These are phyloP conservation scores for Globisporangium barbulae DNA, from an alignment of 352 stramenopile species.

Conservation along the genomic window DNA sequence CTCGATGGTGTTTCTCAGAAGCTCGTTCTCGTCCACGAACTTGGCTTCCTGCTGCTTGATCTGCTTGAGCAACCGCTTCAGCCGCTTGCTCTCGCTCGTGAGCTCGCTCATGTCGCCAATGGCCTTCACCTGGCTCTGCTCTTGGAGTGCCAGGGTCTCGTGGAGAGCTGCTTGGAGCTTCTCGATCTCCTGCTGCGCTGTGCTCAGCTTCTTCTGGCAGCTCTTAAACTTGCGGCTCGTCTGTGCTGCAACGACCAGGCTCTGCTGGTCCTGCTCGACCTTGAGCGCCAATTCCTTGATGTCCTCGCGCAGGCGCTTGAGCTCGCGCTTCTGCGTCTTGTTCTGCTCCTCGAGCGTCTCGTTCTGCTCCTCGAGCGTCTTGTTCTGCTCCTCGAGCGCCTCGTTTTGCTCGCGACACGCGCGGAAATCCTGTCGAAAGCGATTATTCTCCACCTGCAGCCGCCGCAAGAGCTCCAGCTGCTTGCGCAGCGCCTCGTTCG, in stretches of 20 bases:
- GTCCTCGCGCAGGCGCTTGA: conserved; percentile 45
- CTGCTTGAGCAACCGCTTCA: conserved; percentile 49
- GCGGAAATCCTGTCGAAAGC: conserved; percentile 52
- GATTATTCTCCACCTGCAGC: conserved; percentile 70
- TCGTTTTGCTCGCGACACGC: conserved; percentile 45
- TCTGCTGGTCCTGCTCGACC: conserved; percentile 36
- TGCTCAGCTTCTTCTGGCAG: conserved; percentile 35
- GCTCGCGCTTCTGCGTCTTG: conserved; percentile 40
- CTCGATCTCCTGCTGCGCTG: conserved; percentile 29
- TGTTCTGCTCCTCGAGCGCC: conserved; percentile 35
- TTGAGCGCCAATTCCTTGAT: conserved; percentile 25
- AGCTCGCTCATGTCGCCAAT: conserved; percentile 39
- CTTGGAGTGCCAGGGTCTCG: conserved; percentile 29
- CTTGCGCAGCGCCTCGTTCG: conserved; percentile 62
- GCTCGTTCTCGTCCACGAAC: conserved; percentile 31
- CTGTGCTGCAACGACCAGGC: conserved; percentile 29
- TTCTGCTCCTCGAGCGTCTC: conserved; percentile 40
- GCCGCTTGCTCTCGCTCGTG: conserved; percentile 35
- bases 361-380: conserved; percentile 45
- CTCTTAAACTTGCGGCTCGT: conserved; percentile 43
- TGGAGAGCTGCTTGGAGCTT: conserved; percentile 38
- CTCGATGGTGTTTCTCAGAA: conserved; percentile 33
- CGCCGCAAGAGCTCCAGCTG: conserved; percentile 68
- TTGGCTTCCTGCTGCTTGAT: conserved; percentile 32
- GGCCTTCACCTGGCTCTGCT: conserved; percentile 29